phyloP scores from a whole-genome alignment of 2,329 filamentous ascomycete species.

The Hymenoscyphus occultus region DNA sequence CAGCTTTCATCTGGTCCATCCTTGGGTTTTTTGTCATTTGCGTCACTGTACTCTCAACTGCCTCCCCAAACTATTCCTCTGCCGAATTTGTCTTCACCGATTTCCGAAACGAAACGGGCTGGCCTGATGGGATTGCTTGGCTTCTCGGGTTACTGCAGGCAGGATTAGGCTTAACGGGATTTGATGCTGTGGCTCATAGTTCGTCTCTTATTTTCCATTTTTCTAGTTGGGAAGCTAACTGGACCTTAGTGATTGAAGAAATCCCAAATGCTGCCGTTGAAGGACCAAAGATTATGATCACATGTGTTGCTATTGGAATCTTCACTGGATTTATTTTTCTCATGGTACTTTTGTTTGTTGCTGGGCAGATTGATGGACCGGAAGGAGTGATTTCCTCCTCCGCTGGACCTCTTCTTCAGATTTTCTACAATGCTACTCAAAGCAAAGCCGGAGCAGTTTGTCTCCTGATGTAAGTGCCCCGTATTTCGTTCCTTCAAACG shows the following conservation, averaged over 20 bases:
- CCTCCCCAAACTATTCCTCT: constrained; percentile 48
- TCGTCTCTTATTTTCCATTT: neutral
- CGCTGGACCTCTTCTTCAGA: constrained; percentile 49
- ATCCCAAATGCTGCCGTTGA: constrained; percentile 49
- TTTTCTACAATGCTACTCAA: constrained; percentile 48
- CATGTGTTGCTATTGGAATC: constrained; percentile 48
- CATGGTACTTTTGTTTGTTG: constrained; percentile 37
- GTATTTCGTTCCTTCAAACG: neutral
- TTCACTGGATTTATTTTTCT: constrained; percentile 48
- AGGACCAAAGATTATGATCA: constrained; percentile 49
- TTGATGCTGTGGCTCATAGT: constrained; percentile 36
- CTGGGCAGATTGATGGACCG: constrained; percentile 30
- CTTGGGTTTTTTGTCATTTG: constrained; percentile 50
- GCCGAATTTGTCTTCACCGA: constrained; percentile 52
- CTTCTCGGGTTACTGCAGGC: constrained; percentile 52
- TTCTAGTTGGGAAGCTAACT: neutral
- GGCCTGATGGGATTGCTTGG: constrained; percentile 47
- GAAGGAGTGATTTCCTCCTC: constrained; percentile 44
- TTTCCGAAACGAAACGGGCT: constrained; percentile 54
- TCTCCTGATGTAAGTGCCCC: constrained; percentile 23
- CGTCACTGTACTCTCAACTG: constrained; percentile 50
- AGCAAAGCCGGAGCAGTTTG: constrained; percentile 37
- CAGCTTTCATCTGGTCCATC: constrained; percentile 52
- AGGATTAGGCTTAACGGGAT: constrained; percentile 52
- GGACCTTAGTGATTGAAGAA: constrained; percentile 49